phyloP scores from a whole-genome alignment of 2,329 filamentous ascomycete genomes.

The Grosmannia huntii region DNA sequence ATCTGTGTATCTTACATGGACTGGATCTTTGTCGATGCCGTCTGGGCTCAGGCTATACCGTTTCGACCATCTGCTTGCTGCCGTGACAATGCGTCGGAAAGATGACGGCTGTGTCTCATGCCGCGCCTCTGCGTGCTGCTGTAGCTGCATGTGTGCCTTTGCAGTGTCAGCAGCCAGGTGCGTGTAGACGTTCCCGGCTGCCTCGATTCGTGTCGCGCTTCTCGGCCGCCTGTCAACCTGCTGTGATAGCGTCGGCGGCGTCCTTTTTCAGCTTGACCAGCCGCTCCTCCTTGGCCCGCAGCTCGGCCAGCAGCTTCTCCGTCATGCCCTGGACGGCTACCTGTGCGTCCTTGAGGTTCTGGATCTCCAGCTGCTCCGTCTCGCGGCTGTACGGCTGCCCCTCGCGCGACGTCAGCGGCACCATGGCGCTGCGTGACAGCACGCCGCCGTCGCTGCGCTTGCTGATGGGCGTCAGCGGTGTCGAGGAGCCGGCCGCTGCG shows the following conservation, averaged over 20 bases:
- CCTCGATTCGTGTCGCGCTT: background rate
- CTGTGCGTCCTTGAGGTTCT: conserved; percentile 49
- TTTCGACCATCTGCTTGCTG: background rate
- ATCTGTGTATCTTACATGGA: background rate
- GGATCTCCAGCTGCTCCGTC: conserved; percentile 52
- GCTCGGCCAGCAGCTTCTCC: conserved; percentile 43
- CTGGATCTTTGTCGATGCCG: background rate
- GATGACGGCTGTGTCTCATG: too few relatives aligned
- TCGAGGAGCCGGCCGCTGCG: conserved; percentile 21
- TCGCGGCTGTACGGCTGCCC: conserved; percentile 62
- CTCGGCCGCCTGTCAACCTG: conserved; percentile 8
- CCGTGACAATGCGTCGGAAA: background rate
- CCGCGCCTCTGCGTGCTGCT: too few relatives aligned
- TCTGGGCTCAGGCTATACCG: background rate
- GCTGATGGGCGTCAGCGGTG: conserved; percentile 20
- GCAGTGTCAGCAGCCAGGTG: too few relatives aligned
- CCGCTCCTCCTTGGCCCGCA: conserved; percentile 51
- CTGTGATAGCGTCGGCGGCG: conserved; percentile 10
- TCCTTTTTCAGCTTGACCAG: conserved; percentile 48
- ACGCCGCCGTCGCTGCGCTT: conserved; percentile 34
- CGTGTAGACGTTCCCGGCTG: too few relatives aligned
- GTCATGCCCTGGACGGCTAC: conserved; percentile 49
- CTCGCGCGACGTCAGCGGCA: conserved; percentile 54
- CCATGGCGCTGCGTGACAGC: conserved; percentile 58
- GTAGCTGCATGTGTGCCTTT: too few relatives aligned